Percentiles rank a stretch among this genome's conserved stretches.
Evolutionary conservation across 208 protist species (phyloP).

Genomic region (Vickermania ingenoplastis): DNA sequence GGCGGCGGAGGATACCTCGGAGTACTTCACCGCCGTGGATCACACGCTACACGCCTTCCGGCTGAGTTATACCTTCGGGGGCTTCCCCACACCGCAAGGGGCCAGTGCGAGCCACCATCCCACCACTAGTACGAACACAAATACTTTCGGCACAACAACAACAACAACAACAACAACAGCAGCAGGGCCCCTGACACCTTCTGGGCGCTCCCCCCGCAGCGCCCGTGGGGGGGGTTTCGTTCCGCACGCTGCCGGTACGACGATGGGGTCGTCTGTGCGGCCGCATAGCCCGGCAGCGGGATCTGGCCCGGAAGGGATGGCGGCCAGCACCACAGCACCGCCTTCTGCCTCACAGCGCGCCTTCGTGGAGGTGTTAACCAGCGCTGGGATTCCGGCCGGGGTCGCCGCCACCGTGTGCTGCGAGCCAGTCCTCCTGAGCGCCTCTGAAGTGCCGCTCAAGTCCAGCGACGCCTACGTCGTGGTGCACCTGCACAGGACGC

Average conservation of each 20-base stretch:
- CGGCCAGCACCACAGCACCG: no score
- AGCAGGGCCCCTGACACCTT: not conserved
- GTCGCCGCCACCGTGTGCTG: not conserved
- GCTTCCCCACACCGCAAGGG: no score
- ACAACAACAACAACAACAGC: no score
- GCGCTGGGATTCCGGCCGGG: not conserved
- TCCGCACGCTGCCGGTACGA: no score
- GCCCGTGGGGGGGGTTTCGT: not conserved
- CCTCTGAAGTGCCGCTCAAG: constrained; percentile 16
- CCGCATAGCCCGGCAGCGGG: no score
- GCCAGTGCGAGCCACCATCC: not conserved
- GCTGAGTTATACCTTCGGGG: no score
- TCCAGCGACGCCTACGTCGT: constrained; percentile 46
- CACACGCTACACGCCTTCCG: not conserved
- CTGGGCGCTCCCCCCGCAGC: not conserved
- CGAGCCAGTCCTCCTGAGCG: constrained; percentile 34
- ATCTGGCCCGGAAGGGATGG: no score
- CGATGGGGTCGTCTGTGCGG: no score
- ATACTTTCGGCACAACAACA: no score
- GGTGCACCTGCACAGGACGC: constrained; percentile 43
- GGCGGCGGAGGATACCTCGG: not conserved
- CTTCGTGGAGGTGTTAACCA: not conserved
- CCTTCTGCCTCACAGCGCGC: not conserved
- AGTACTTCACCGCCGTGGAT: not conserved
- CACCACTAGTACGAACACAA: not conserved